Conservation (phyloP, 108 stramenopile genomes). For the Schizochytrium sp. region DNA sequence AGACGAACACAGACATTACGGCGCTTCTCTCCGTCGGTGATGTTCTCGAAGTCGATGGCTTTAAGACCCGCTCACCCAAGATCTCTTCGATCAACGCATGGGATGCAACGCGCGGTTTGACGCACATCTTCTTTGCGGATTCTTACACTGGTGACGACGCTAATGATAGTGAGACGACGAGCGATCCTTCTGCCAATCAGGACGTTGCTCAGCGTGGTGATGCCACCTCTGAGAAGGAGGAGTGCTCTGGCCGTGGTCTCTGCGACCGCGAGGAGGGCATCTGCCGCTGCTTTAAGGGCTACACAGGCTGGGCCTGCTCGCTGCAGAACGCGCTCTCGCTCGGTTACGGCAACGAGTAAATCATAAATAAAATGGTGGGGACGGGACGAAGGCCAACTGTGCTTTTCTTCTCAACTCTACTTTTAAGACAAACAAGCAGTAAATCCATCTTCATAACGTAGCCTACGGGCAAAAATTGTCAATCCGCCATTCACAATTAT, state of each 20-base stretch:
- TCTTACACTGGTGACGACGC: not conserved
- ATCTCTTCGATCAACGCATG: not conserved
- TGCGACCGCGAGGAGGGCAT: slow-evolving; percentile 44
- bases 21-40: not conserved
- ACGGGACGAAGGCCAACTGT: too few relatives aligned
- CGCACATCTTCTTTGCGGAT: not conserved
- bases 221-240: slow-evolving; percentile 28
- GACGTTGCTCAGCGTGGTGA: not conserved
- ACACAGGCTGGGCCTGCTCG: slow-evolving; percentile 70
- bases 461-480: too few relatives aligned
- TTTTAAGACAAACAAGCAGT: not conserved
- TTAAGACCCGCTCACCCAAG: not conserved
- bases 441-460: not conserved
- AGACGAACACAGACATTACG: not conserved
- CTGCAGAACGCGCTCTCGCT: slow-evolving; percentile 27
- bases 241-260: slow-evolving; percentile 48
- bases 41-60: not conserved
- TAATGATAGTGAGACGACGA: not conserved
- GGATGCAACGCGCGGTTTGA: not conserved
- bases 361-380: not conserved
- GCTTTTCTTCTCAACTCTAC: not conserved
- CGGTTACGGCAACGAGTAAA: not conserved
- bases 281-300: slow-evolving; percentile 56
- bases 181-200: not conserved
- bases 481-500: too few relatives aligned